These are phyloP conservation scores for Fallopia convolvulus DNA, from an alignment of 148 eudicot genomes.

Conservation along the genomic window DNA sequence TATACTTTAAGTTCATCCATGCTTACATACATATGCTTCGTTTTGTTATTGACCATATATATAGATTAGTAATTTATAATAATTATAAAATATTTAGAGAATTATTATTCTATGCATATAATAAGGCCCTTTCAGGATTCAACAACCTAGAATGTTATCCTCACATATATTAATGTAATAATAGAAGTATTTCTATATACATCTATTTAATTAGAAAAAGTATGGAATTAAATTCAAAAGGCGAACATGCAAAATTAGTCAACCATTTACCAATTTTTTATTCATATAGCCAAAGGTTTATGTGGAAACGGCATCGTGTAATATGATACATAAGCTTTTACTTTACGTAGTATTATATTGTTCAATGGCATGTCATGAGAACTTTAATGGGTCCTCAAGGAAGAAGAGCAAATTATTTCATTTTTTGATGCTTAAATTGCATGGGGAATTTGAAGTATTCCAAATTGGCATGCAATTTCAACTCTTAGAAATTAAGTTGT, in stretches of 20 bases:
- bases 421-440: neutral
- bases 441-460: neutral
- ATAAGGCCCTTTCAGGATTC: too few species aligned
- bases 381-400: neutral
- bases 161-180: too few species aligned
- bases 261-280: neutral
- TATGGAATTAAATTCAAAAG: neutral
- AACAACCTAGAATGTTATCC: too few species aligned
- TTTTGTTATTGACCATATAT: neutral
- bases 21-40: too few species aligned
- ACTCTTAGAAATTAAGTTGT: neutral
- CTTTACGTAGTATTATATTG: neutral
- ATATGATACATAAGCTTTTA: neutral
- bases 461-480: slow-evolving; percentile 2
- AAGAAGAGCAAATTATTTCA: neutral
- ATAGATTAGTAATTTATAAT: too few species aligned
- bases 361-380: neutral
- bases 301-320: neutral
- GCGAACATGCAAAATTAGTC: neutral
- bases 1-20: too few species aligned
- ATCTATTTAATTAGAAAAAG: too few species aligned
- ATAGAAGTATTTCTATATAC: too few species aligned
- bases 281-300: neutral
- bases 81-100: too few species aligned
- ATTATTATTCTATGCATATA: too few species aligned